Base-by-base conservation (phyloP, 345 rosid species). In the Limnanthes douglasii region DNA sequence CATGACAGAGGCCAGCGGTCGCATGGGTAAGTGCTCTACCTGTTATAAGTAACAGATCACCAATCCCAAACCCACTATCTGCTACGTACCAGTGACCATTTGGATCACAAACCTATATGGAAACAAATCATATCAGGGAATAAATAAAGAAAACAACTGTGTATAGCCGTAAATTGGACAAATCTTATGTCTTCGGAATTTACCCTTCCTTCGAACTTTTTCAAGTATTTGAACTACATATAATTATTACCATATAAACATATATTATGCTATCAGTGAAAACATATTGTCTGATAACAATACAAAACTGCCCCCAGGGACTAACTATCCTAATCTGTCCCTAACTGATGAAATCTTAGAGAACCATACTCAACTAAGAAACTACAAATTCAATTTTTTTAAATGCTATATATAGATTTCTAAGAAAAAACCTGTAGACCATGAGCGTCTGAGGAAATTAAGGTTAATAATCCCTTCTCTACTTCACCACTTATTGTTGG, bases 41-140 rank as follows among this genome's bases (percentile, higher is more conserved):
- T 7, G 93, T 86, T 43, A 90, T 63, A 50, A 90, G 67, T 59
- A 90, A 61, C 22, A 90, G 64, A 68, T 83, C 92, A 21, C 77
- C 84, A 15, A 86, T 61, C 44, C 75, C 60, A 37, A 65, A 70
- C 28, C 77, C 75, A 48, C 51, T 64, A 67, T 79, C 98, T 66
- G 95, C 98, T 39, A 72, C 46, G 76, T 76, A 90, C 98, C 98
- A 90, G 22, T 66, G 94, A 45, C 95, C 92, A 50, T 83, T 77
- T 45, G 94, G 94, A 46, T 90, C 98, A 63, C 93, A 79, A 32
- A 90, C 98, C 98, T 90, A 56, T 5, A 37, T n/a, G 50, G 34
- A 36, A 17, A 59, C 31, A 52, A 48, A 39, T 32, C 46, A 17
- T 20, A 37, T 46, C 29, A 18, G 47, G 30, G 51, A 6, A 29